A percentile compares a stretch with the other conserved stretches of the same genome.
Evolutionary conservation across 202 grass and related monocot genomes (phyloP).

Genomic region (Panicum hallii): DNA sequence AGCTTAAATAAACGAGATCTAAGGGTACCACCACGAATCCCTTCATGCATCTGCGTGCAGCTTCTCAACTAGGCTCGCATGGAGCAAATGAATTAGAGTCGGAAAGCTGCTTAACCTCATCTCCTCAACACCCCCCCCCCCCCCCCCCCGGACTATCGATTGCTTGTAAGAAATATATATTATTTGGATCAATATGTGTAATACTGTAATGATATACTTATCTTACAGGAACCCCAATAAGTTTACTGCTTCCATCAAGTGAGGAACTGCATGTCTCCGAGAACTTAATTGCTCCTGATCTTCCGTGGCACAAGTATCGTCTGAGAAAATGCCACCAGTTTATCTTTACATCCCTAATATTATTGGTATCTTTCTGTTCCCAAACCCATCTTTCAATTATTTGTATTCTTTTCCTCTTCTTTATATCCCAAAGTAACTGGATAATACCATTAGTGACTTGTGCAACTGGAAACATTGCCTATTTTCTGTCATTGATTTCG

Average conservation of each 20-base stretch:
- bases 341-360: slow-evolving; percentile 97
- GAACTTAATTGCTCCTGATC: not conserved
- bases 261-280: slow-evolving; percentile 1
- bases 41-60: no score
- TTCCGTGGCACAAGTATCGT: slow-evolving; percentile 49
- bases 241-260: slow-evolving; percentile 1
- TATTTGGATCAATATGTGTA: not conserved
- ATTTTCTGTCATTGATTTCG: slow-evolving; percentile 12
- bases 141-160: no score
- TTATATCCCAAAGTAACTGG: not conserved
- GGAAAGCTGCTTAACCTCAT: no score
- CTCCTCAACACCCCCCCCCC: no score
- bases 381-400: not conserved
- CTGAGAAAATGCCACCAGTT: slow-evolving; percentile 52
- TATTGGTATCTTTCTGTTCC: slow-evolving; percentile 53
- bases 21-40: no score
- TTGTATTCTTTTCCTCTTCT: not conserved
- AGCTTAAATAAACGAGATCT: no score
- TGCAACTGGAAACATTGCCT: slow-evolving; percentile 2
- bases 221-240: slow-evolving; percentile 35
- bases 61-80: no score
- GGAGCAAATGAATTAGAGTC: no score
- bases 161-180: not conserved
- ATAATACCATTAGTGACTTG: not conserved
- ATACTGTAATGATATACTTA: not conserved